Evolutionary conservation across 352 stramenopile genomes (phyloP), one percentile per base, ranked within the genome.

Genomic region (Aphanomyces astaci): DNA sequence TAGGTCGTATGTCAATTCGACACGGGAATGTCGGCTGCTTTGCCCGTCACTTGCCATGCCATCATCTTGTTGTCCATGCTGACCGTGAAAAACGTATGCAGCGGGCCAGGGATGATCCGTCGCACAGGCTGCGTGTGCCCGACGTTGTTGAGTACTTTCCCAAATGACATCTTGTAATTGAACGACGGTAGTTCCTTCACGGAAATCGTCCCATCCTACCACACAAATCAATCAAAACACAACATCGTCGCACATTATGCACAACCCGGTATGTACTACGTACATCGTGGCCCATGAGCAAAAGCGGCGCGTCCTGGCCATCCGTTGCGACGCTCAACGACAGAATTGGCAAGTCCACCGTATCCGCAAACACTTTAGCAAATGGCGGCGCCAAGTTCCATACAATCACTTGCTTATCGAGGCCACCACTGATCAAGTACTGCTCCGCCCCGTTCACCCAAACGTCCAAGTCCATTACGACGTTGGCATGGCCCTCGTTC

Each of bases 391-490:
- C 75, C 56, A 94, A 80, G 51, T 81, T 78, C 86, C 86, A 94
- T 32, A 94, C 83, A 33, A 91, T 90, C 65, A 94, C 82, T 70
- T 93, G 80, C n/a, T 73, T 77, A 59, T 94, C 86, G 53, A 92
- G 66, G 30, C 82, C 84, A 56, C 81, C 82, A 46, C 84, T 92
- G 57, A 94, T 92, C 36, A 94, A 81, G 72, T 90, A 94, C n/a
- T 81, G 87, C 74, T 94, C 86, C 66, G 74, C 80, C 31, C 84
- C 75, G 73, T 91, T 94, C 43, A 92, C 82, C 86, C 84, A 94
- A 57, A 94, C 87, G 63, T 94, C 86, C 25, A 94, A 71, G 72
- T 94, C 86, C 82, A 90, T 92, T 39, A 94, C 84, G 4, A 85
- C 76, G 17, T 94, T 86, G 33, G 80, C 89, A 74, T 94, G 86